A percentile compares a stretch with the other conserved stretches of the same genome.
phyloP scores from a whole-genome alignment of 768 basidiomycete genomes.

The Mycena crocata region DNA sequence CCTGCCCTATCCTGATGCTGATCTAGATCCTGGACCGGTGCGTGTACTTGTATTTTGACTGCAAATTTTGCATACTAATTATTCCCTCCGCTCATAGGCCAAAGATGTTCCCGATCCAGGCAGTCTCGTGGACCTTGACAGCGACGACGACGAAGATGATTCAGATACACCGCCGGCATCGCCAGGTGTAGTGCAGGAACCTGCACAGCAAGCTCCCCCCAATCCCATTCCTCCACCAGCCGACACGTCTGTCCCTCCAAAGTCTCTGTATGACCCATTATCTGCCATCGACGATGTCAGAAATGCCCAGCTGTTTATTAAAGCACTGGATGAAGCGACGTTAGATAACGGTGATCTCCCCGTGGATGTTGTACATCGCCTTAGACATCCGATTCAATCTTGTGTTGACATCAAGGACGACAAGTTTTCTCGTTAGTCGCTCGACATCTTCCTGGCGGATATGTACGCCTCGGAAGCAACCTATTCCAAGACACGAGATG shows the following conservation, averaged over 20 bases:
- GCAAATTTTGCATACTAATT: not conserved
- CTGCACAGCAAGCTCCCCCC: not conserved
- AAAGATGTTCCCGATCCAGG: not conserved
- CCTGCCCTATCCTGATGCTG: not conserved
- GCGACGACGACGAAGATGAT: not conserved
- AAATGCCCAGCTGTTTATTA: not conserved
- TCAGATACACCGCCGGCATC: not conserved
- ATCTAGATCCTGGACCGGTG: not conserved
- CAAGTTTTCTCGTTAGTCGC: not conserved
- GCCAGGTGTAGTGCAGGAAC: not conserved
- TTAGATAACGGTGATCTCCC: not conserved
- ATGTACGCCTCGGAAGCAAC: not conserved
- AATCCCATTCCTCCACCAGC: not conserved
- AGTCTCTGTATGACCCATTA: not conserved
- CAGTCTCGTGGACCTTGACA: not conserved
- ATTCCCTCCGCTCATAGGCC: not conserved
- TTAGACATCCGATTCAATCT: not conserved
- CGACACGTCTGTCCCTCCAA: not conserved
- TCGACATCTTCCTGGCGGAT: not conserved
- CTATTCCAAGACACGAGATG: not conserved
- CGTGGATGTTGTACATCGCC: not conserved
- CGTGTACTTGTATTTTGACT: not conserved
- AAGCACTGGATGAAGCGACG: not conserved
- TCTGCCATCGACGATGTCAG: not conserved
- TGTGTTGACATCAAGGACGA: not conserved